These are phyloP conservation scores for rapeseed (Brassica napus) DNA, from an alignment of 345 rosid genomes.

Conservation along the genomic window DNA sequence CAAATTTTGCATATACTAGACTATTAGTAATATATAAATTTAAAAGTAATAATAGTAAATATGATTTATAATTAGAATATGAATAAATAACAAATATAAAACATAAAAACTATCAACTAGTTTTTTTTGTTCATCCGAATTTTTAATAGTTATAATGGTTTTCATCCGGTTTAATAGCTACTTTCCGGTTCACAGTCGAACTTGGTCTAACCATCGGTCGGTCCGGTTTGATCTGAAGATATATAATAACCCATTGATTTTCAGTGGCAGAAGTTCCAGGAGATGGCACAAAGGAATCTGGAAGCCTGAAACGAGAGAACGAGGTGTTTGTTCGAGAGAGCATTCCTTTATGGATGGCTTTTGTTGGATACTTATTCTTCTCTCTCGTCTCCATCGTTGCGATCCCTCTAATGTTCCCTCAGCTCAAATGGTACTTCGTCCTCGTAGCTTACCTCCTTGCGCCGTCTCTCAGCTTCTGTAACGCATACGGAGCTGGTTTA, in stretches of 20 bases:
- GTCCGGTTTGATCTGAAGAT: not conserved
- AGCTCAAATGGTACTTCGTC: slow-evolving; percentile 87
- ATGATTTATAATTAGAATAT: no score
- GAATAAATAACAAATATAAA: not conserved
- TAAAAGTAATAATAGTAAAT: not conserved
- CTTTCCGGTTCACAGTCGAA: no score
- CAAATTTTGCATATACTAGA: no score
- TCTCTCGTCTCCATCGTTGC: slow-evolving; percentile 66
- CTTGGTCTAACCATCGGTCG: no score
- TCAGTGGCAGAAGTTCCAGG: slow-evolving; percentile 19
- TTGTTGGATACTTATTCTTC: slow-evolving; percentile 65
- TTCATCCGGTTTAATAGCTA: no score
- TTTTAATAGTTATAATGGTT: not conserved
- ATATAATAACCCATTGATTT: not conserved
- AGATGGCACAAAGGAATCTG: slow-evolving; percentile 28
- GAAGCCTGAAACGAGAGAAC: slow-evolving; percentile 42
- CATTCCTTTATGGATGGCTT: slow-evolving; percentile 80
- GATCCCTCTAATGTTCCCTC: slow-evolving; percentile 82
- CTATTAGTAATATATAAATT: no score
- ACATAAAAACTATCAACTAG: not conserved
- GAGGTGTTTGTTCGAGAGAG: slow-evolving; percentile 73
- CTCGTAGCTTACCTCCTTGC: slow-evolving; percentile 85
- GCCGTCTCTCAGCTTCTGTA: slow-evolving; percentile 90
- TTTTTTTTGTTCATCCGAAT: not conserved
- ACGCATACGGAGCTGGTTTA: slow-evolving; percentile 92